Base-by-base conservation (phyloP, 306 rosid species). In the Urtica urens region DNA sequence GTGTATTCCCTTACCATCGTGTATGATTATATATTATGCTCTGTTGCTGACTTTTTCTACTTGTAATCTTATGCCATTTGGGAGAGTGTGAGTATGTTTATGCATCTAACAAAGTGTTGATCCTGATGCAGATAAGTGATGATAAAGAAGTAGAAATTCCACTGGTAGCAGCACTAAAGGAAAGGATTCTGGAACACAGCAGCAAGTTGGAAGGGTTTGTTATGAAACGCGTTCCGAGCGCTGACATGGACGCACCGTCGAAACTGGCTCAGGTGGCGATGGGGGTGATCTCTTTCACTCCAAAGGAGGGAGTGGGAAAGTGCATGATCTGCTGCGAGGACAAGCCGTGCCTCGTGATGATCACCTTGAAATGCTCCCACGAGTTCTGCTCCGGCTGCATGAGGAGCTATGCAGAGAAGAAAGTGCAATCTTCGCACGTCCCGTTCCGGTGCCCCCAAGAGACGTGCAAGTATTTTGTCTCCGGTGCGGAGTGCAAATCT, bases 271-370 rank as follows among this genome's bases (percentile, higher is more conserved):
- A 74, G 68, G 90, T 88, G 69, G 93, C 95, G 22, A 78, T 81
- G 24, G 97, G 97, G 13, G 75, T 88, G 21, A 58, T 88, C 64
- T 67, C 90, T 44, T 66, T 61, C 43, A 84, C 82, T 15, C 66
- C 49, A 16, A 72, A 68, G 64, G 92, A 69, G 8, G 67, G 75
- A n/a, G 52, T 74, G 51, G 83, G 81, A 64, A 79, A 65, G 40
- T 90, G 97, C 64, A 78, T 90, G 58, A 81, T 90, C 64, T 90
- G 97, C 49, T 79, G 97, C 10, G 87, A 90, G 1, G 83, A 90
- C 68, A 90, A 84, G 64, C 83, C 88, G 35, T 54, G 78, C 39
- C 55, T 66, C 6, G 68, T 81, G 66, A 84, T 84, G 84, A 55
- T 84, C 57, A 58, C 78, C n/a, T 52, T 90, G 84, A 90, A 81